These are phyloP conservation scores for Coriaria nepalensis DNA, from an alignment of 306 rosid species.

Conservation along the genomic window DNA sequence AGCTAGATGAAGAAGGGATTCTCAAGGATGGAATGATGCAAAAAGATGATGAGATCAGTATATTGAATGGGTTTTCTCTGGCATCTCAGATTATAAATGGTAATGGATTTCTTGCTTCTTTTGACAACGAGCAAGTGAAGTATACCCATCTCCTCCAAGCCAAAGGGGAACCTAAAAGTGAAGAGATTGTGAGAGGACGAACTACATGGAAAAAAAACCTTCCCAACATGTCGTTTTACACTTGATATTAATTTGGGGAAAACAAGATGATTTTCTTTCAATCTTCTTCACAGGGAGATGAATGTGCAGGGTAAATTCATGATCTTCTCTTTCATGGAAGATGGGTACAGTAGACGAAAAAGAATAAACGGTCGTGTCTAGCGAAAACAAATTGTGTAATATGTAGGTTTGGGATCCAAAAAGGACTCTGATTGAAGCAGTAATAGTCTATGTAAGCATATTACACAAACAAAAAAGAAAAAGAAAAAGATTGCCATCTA, in stretches of 20 bases:
- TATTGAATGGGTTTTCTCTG: slow-evolving; percentile 46
- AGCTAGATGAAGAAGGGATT: slow-evolving; percentile 59
- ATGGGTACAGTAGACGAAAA: no score
- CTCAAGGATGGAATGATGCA: slow-evolving; percentile 27
- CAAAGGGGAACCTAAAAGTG: slow-evolving; percentile 37
- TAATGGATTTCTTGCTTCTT: slow-evolving; percentile 36
- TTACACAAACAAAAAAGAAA: no score
- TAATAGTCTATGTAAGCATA: no score
- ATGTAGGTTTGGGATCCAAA: no score
- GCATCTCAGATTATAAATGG: slow-evolving; percentile 55
- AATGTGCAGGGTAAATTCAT: no score
- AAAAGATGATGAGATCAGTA: slow-evolving; percentile 24
- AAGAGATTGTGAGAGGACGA: slow-evolving; percentile 83
- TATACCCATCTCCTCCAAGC: slow-evolving; percentile 67
- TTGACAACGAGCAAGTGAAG: slow-evolving; percentile 36
- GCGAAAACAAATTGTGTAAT: no score
- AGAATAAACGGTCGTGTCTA: no score
- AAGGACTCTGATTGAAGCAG: no score
- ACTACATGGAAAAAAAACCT: slow-evolving; percentile 67
- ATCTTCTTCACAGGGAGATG: no score
- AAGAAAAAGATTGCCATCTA: no score
- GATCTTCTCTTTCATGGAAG: no score
- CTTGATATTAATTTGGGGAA: slow-evolving; percentile 1
- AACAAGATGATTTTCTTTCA: no score
- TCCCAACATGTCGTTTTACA: slow-evolving; percentile 28